These are phyloP conservation scores for Parietaria judaica DNA, from an alignment of 306 rosid genomes.

Conservation along the genomic window DNA sequence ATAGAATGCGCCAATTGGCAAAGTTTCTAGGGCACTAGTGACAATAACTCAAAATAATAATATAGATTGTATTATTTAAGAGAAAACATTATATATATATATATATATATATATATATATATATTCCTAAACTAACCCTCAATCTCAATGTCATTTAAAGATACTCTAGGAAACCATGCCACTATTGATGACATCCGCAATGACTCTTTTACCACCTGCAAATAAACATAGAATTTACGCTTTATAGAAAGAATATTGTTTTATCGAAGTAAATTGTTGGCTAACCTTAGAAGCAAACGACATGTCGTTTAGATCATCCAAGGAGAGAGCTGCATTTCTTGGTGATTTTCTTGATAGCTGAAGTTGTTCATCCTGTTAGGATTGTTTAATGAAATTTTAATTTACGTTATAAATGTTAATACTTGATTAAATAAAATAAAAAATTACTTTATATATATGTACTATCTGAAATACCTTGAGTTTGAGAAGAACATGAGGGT, in stretches of 20 bases:
- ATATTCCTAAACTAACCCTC: slow-evolving; percentile 31
- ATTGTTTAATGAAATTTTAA: background rate
- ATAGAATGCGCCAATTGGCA: too few relatives aligned
- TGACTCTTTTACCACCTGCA: slow-evolving; percentile 71
- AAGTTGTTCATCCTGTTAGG: slow-evolving; percentile 57
- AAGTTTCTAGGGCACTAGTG: too few relatives aligned
- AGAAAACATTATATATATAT: too few relatives aligned
- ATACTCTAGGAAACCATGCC: slow-evolving; percentile 81
- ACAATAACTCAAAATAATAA: too few relatives aligned
- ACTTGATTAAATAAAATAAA: background rate
- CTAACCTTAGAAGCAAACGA: slow-evolving; percentile 70
- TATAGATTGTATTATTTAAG: too few relatives aligned
- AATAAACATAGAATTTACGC: background rate
- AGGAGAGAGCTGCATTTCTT: slow-evolving; percentile 27
- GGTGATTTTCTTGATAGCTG: slow-evolving; percentile 22
- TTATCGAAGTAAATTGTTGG: slow-evolving; percentile 24
- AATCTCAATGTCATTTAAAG: slow-evolving; percentile 59
- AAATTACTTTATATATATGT: background rate
- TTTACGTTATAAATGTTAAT: too few relatives aligned
- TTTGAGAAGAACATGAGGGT: slow-evolving; percentile 39
- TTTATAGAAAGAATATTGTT: too few relatives aligned
- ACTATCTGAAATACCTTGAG: slow-evolving; percentile 33
- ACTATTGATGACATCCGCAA: slow-evolving; percentile 76
- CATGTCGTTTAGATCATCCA: slow-evolving; percentile 61
- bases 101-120: too few relatives aligned